phyloP scores from a whole-genome alignment of 202 grass and related monocot species.

The Schoenoplectus tabernaemontani region DNA sequence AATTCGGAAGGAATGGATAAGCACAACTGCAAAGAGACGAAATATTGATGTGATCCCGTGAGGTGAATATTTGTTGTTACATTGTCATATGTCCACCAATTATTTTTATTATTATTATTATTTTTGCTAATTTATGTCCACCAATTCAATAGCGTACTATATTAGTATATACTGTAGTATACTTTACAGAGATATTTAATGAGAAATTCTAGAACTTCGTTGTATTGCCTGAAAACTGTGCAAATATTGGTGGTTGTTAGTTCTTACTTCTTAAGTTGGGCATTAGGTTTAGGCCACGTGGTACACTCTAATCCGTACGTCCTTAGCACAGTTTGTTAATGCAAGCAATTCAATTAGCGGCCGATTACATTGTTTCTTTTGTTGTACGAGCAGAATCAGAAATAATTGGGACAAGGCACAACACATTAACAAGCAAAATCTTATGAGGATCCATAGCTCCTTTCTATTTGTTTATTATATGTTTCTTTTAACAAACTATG shows the following conservation, averaged over 20 bases:
- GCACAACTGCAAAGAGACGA: not conserved
- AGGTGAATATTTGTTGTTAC: not conserved
- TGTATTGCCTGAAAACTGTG: not conserved
- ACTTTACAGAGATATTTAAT: not conserved
- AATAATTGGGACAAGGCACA: too few species aligned
- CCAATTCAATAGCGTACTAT: not conserved
- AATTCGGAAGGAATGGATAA: not conserved
- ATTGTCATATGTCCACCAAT: not conserved
- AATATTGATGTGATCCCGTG: not conserved
- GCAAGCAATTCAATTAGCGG: slow-evolving; percentile 4
- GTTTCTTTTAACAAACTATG: too few species aligned
- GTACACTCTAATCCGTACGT: not conserved
- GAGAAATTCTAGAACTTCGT: not conserved
- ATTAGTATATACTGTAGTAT: not conserved
- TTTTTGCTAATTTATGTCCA: too few species aligned
- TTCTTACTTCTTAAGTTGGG: too few species aligned
- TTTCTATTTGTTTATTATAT: too few species aligned
- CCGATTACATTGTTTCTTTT: too few species aligned
- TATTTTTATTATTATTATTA: too few species aligned
- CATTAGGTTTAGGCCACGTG: slow-evolving; percentile 4
- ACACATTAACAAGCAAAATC: too few species aligned
- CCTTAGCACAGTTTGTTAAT: not conserved
- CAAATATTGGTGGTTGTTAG: not conserved
- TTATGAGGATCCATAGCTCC: too few species aligned
- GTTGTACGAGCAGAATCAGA: too few species aligned